Conservation (phyloP, 768 basidiomycete species). For the Mycena metata region DNA sequence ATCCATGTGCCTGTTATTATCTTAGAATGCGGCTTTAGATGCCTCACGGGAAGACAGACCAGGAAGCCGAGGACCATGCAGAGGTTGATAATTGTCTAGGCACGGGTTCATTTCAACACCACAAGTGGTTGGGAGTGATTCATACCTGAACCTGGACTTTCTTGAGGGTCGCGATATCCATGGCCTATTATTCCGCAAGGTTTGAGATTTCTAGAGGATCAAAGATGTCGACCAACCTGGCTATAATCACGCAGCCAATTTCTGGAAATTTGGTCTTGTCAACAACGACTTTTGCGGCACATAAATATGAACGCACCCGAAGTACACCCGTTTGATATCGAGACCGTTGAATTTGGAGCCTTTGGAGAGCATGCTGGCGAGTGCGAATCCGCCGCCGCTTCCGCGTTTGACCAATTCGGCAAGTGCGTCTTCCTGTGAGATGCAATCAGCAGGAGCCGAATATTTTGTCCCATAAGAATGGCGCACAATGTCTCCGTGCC, state of each 20-base stretch:
- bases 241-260: slow-evolving; percentile 94
- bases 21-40: background rate
- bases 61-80: slow-evolving; percentile 94
- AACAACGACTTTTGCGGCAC: background rate
- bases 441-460: slow-evolving; percentile 38
- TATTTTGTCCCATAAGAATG: slow-evolving; percentile 28
- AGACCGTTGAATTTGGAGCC: slow-evolving; percentile 81
- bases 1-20: slow-evolving; percentile 75
- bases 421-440: slow-evolving; percentile 76
- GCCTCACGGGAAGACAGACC: slow-evolving; percentile 53
- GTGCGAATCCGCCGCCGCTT: slow-evolving; percentile 68
- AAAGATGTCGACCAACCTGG: slow-evolving; percentile 57
- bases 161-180: slow-evolving; percentile 85
- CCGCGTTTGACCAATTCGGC: slow-evolving; percentile 70
- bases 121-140: background rate
- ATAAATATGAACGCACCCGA: slow-evolving; percentile 63
- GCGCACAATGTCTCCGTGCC: slow-evolving; percentile 91
- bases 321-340: slow-evolving; percentile 88
- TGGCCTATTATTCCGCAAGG: slow-evolving; percentile 68
- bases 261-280: slow-evolving; percentile 49
- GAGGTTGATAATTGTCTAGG: slow-evolving; percentile 87
- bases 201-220: background rate
- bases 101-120: background rate
- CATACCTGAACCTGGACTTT: slow-evolving; percentile 77
- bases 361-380: slow-evolving; percentile 70